These are phyloP conservation scores for Sclerotinia glacialis DNA, from an alignment of 2,329 filamentous ascomycete genomes.

Conservation along the genomic window DNA sequence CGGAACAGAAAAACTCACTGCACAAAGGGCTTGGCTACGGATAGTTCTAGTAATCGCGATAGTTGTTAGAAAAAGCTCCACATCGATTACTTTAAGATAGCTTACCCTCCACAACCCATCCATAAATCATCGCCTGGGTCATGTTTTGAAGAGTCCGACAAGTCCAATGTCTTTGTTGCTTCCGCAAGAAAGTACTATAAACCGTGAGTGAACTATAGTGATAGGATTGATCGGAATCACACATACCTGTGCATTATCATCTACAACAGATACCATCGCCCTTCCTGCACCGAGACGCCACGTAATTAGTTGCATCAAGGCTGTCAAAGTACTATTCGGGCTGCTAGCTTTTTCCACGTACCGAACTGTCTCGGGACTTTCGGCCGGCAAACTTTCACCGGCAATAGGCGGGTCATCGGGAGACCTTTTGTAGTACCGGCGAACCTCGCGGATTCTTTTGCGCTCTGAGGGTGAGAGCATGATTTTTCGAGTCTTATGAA, in stretches of 20 bases:
- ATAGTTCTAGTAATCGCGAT: conserved; percentile 13
- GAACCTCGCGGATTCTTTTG: conserved; percentile 20
- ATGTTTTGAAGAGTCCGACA: conserved; percentile 22
- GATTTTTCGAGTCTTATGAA: background rate
- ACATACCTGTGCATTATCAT: conserved; percentile 31
- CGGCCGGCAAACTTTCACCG: background rate
- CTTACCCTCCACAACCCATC: conserved; percentile 24
- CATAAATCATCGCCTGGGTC: conserved; percentile 23
- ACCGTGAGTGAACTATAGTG: conserved; percentile 3
- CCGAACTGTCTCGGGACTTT: conserved; percentile 6
- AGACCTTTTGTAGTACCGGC: conserved; percentile 19
- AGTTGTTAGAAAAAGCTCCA: background rate
- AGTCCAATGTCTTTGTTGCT: conserved; percentile 44
- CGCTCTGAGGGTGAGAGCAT: conserved; percentile 19
- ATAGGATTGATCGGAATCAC: background rate
- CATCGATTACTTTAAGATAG: background rate
- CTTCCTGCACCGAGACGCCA: conserved; percentile 46
- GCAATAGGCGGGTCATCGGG: conserved; percentile 14
- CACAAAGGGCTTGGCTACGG: conserved; percentile 22
- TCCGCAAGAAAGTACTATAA: conserved; percentile 49
- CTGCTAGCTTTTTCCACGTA: conserved; percentile 20
- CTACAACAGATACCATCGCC: conserved; percentile 47
- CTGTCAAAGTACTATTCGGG: conserved; percentile 44
- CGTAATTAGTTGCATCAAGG: conserved; percentile 48
- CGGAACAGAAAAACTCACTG: conserved; percentile 8